phyloP scores from a whole-genome alignment of 805 yeast genomes.

The Hanseniaspora nectarophila region DNA sequence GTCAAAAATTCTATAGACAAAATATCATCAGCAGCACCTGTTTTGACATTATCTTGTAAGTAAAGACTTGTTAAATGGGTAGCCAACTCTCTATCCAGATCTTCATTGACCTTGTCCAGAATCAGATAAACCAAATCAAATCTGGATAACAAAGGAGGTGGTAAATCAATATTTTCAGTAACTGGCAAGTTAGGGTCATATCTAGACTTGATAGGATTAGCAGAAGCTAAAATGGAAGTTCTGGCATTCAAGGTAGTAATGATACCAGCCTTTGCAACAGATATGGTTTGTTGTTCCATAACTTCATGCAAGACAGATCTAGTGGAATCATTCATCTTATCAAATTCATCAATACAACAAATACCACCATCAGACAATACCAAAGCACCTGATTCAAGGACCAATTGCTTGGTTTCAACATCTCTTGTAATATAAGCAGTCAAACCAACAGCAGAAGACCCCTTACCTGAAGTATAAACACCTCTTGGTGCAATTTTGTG shows the following conservation, averaged over 20 bases:
- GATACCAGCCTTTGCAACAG: slow-evolving; percentile 96
- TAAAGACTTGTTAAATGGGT: slow-evolving; percentile 84
- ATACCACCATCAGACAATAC: slow-evolving; percentile 96
- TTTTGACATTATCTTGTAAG: slow-evolving; percentile 71
- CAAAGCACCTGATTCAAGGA: slow-evolving; percentile 89
- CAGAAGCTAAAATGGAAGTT: slow-evolving; percentile 90
- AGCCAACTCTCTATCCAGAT: slow-evolving; percentile 74
- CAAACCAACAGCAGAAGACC: slow-evolving; percentile 97
- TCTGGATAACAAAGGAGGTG: slow-evolving; percentile 90
- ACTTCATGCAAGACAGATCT: slow-evolving; percentile 94
- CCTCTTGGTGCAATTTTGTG: slow-evolving; percentile 98
- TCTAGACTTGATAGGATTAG: slow-evolving; percentile 91
- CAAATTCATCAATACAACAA: slow-evolving; percentile 97
- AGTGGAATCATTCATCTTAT: slow-evolving; percentile 90
- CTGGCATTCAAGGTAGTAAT: slow-evolving; percentile 94
- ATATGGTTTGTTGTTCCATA: slow-evolving; percentile 98
- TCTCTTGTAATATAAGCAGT: slow-evolving; percentile 96
- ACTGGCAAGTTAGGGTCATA: slow-evolving; percentile 93
- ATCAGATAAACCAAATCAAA: slow-evolving; percentile 88
- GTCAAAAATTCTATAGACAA: slow-evolving; percentile 82
- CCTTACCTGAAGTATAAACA: slow-evolving; percentile 95
- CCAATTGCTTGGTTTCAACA: slow-evolving; percentile 83
- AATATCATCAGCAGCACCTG: slow-evolving; percentile 45
- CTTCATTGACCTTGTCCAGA: slow-evolving; percentile 84
- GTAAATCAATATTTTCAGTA: slow-evolving; percentile 86